Conservation (phyloP, 2,329 filamentous ascomycete species). For the Neonectria magnoliae region DNA sequence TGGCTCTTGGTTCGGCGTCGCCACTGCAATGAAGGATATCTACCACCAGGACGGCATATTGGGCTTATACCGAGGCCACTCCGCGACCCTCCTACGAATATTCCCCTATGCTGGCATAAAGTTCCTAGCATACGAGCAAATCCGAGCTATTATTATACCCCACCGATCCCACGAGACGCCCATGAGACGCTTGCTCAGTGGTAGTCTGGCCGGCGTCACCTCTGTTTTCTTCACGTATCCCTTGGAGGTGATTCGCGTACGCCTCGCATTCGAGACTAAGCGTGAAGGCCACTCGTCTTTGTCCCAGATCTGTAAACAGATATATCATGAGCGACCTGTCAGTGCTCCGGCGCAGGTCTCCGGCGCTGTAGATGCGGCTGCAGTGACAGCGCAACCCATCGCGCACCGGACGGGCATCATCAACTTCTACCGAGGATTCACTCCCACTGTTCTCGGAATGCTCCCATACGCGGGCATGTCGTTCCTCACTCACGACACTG, state of each 20-base stretch:
- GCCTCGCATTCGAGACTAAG: constrained; percentile 94
- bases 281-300: constrained; percentile 75
- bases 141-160: constrained; percentile 81
- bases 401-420: constrained; percentile 73
- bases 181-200: constrained; percentile 77
- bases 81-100: constrained; percentile 90
- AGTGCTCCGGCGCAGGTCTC: constrained; percentile 44
- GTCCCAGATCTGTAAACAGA: constrained; percentile 80
- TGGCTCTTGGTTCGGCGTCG: constrained; percentile 86
- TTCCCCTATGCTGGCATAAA: constrained; percentile 99
- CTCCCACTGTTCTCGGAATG: constrained; percentile 92
- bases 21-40: constrained; percentile 85
- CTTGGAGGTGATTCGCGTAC: constrained; percentile 90
- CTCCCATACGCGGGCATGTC: constrained; percentile 95
- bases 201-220: constrained; percentile 82
- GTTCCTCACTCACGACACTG: constrained; percentile 93
- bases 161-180: constrained; percentile 80
- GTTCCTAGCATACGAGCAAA: constrained; percentile 97
- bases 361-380: constrained; percentile 50
- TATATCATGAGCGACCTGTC: constrained; percentile 79
- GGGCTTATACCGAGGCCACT: constrained; percentile 93
- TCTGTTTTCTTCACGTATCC: constrained; percentile 98
- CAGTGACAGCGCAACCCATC: constrained; percentile 55
- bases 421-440: constrained; percentile 97
- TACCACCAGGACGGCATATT: constrained; percentile 75